These are phyloP conservation scores for Populus ilicifolia DNA, from an alignment of 345 rosid species.

Conservation along the genomic window DNA sequence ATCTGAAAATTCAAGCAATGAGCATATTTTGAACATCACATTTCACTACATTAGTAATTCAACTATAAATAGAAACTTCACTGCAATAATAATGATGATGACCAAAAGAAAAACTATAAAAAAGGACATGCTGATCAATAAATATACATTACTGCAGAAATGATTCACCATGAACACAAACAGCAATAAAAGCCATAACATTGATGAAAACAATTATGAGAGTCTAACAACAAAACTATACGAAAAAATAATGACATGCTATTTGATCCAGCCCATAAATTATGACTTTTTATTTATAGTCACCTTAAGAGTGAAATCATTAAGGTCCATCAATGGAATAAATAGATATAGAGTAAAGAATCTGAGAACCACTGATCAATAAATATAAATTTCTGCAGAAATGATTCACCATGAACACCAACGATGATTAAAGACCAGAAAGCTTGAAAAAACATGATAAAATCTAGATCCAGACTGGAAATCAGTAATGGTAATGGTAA, in stretches of 20 bases:
- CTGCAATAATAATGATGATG: neutral
- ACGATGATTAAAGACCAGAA: neutral
- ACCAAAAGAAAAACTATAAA: neutral
- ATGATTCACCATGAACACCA: neutral
- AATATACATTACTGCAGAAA: too few relatives aligned
- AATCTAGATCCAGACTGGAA: neutral
- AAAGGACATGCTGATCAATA: neutral
- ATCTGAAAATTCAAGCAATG: slow-evolving; percentile 53
- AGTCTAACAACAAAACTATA: neutral
- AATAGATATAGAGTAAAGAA: neutral
- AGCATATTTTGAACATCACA: neutral
- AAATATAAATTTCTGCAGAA: too few relatives aligned
- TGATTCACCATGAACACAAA: too few relatives aligned
- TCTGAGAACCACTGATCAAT: neutral
- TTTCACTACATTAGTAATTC: neutral
- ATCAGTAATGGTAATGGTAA: neutral
- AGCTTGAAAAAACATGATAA: neutral
- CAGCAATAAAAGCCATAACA: neutral
- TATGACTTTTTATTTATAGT: neutral
- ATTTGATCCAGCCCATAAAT: neutral
- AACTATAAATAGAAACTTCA: slow-evolving; percentile 3
- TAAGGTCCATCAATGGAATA: neutral
- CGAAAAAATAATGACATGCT: neutral
- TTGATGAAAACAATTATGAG: neutral
- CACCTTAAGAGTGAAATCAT: neutral